Conservation (phyloP, 2,329 filamentous ascomycete species). For the Penicillium sp. region DNA sequence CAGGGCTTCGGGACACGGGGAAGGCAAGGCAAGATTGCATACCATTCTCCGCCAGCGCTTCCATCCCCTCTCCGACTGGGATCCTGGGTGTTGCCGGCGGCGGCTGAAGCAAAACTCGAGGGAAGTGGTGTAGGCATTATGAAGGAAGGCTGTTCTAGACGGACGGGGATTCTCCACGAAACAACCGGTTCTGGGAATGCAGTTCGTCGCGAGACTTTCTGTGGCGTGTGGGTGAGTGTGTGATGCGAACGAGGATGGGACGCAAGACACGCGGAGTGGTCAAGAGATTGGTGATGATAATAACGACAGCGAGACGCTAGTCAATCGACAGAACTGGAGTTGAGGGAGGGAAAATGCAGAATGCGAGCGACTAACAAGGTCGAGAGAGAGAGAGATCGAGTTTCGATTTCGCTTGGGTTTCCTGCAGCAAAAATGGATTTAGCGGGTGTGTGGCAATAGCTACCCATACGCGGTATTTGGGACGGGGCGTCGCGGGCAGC, state of each 20-base stretch:
- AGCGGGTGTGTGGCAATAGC: conserved; percentile 33
- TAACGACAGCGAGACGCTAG: conserved; percentile 20
- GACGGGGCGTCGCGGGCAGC: conserved; percentile 16
- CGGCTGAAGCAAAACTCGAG: conserved; percentile 80
- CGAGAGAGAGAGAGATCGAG: conserved; percentile 31
- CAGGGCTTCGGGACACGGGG: too few species aligned
- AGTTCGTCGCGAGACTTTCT: conserved; percentile 25
- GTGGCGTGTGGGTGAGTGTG: conserved; percentile 22
- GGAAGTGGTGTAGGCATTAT: conserved; percentile 71
- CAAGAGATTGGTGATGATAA: conserved; percentile 10
- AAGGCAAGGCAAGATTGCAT: conserved; percentile 37
- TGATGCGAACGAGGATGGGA: conserved; percentile 26
- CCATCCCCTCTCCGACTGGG: conserved; percentile 59
- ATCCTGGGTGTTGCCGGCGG: conserved; percentile 68
- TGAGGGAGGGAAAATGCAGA: conserved; percentile 22
- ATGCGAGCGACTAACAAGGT: conserved; percentile 31
- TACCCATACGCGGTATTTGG: conserved; percentile 17
- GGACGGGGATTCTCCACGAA: conserved; percentile 26
- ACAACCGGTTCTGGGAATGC: conserved; percentile 19
- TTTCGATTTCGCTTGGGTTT: conserved; percentile 29
- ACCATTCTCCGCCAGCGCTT: conserved; percentile 69
- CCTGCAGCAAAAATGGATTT: conserved; percentile 30
- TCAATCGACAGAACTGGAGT: conserved; percentile 20
- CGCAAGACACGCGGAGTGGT: conserved; percentile 22
- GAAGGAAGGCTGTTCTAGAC: conserved; percentile 22